A percentile compares a stretch with the other conserved stretches of the same genome.
phyloP scores from a whole-genome alignment of 495 filamentous ascomycete genomes.

The Achaetomiella virescens region DNA sequence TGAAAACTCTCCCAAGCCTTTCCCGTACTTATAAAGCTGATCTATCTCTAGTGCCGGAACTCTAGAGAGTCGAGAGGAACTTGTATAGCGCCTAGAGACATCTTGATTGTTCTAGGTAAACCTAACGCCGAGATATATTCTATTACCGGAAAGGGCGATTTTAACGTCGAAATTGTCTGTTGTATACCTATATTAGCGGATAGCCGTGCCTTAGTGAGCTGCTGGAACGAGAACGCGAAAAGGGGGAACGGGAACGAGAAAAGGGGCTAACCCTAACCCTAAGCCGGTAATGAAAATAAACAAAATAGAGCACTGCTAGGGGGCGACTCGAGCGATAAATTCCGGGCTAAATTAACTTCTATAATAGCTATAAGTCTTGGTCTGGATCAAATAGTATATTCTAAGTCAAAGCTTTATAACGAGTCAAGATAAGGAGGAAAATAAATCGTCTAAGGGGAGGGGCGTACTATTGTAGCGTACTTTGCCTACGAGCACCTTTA shows the following conservation, averaged over 20 bases:
- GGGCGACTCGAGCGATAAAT: no score
- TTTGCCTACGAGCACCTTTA: no score
- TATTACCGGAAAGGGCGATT: background rate
- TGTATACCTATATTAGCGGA: slow-evolving; percentile 2
- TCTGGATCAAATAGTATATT: no score
- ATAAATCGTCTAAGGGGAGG: no score
- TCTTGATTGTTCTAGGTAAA: slow-evolving; percentile 3
- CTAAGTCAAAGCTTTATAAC: no score
- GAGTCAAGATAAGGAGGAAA: no score
- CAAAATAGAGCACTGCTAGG: background rate
- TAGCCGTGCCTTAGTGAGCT: background rate
- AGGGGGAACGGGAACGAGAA: slow-evolving; percentile 4
- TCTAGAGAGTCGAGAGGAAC: slow-evolving; percentile 9
- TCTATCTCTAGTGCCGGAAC: slow-evolving; percentile 6
- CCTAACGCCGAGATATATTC: background rate
- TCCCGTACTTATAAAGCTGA: slow-evolving; percentile 7
- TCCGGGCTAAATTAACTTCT: no score
- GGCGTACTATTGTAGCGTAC: no score
- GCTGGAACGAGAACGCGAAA: slow-evolving; percentile 5
- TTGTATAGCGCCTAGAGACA: slow-evolving; percentile 5
- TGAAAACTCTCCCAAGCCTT: slow-evolving; percentile 8
- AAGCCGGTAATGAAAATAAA: background rate
- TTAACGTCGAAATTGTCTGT: background rate
- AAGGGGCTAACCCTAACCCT: slow-evolving; percentile 12
- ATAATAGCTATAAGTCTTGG: no score